Evolutionary conservation across 805 yeast genomes (phyloP), one percentile per base, ranked within the genome.

Genomic region (Tetrapisispora fleetii): DNA sequence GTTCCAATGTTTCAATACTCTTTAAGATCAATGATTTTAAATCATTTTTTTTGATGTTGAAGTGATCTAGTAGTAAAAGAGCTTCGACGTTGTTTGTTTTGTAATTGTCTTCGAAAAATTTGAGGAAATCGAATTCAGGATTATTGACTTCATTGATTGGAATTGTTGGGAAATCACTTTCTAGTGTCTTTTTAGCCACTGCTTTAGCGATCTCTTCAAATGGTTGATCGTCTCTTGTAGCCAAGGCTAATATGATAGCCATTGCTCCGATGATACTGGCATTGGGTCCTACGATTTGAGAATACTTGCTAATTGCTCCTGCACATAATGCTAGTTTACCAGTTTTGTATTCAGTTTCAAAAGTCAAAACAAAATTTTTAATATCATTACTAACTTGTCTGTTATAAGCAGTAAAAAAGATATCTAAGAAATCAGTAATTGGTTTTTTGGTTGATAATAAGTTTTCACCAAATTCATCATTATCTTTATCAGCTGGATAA

Each of bases 381-480:
- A 53, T 56, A 14, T 69, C 67, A 39, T 75, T 74, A 47, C 70
- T 63, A 51, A 74, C 66, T 68, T 78, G 80, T 62, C 48, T 72
- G 58, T 49, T 60, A 53, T 62, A 62, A 52, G 59, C 60, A 54
- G 55, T 62, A 54, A 59, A 74, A 32, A 74, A 79, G 42, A 69
- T 74, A 2, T 66, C 65, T 19, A 69, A 58, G 50, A 82, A 71
- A 14, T 67, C 65, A 8, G 69, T 73, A 43, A 81, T 55, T 45
- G 80, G 71, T 17, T 69, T 60, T 37, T 68, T 57, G 33, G 67
- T 57, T 2, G 57, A 41, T 52, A 64, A 54, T 37, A 73, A 59
- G 37, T 68, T 65, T 27, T 72, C 72, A 33, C 88, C 91, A 52
- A 81, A 73, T 2, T 79, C 74, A 67, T 84, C 90, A 2, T 63